Conservation (phyloP, 2,329 filamentous ascomycete species). For the Endocalyx cinctus region DNA sequence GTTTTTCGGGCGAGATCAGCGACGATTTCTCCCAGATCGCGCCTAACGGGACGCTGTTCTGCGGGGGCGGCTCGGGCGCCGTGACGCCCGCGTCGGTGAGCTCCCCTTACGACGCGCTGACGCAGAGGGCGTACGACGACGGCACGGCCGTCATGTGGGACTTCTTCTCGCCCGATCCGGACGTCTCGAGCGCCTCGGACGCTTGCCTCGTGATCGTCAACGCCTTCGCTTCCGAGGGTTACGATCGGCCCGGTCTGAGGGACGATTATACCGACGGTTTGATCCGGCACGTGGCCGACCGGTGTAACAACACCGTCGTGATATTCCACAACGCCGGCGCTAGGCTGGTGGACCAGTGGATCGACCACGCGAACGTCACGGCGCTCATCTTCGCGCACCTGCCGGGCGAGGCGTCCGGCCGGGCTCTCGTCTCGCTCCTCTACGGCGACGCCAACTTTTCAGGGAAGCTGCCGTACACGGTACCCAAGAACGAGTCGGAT, state of each 20-base stretch:
- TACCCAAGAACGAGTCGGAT: conserved; percentile 52
- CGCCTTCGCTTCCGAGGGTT: conserved; percentile 68
- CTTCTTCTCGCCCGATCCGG: conserved; percentile 42
- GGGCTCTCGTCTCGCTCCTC: conserved; percentile 49
- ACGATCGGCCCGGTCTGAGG: conserved; percentile 54
- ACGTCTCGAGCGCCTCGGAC: conserved; percentile 47
- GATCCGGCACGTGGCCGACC: conserved; percentile 51
- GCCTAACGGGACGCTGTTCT: conserved; percentile 41
- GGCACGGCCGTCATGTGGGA: conserved; percentile 57
- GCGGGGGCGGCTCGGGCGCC: conserved; percentile 45
- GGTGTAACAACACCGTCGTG: conserved; percentile 60
- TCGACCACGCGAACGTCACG: conserved; percentile 60
- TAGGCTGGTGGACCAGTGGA: conserved; percentile 55
- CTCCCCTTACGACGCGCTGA: conserved; percentile 52
- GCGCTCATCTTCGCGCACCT: conserved; percentile 60
- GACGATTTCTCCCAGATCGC: conserved; percentile 35
- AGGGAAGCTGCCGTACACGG: conserved; percentile 58
- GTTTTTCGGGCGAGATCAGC: conserved; percentile 26
- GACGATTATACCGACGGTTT: conserved; percentile 63
- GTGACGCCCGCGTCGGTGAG: conserved; percentile 42
- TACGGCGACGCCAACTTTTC: conserved; percentile 55
- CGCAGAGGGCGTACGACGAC: conserved; percentile 48
- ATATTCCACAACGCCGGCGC: conserved; percentile 61
- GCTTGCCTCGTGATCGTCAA: conserved; percentile 67
- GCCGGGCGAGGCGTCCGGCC: conserved; percentile 59